Conservation (phyloP, 345 rosid genomes). For the Linum tenue region DNA sequence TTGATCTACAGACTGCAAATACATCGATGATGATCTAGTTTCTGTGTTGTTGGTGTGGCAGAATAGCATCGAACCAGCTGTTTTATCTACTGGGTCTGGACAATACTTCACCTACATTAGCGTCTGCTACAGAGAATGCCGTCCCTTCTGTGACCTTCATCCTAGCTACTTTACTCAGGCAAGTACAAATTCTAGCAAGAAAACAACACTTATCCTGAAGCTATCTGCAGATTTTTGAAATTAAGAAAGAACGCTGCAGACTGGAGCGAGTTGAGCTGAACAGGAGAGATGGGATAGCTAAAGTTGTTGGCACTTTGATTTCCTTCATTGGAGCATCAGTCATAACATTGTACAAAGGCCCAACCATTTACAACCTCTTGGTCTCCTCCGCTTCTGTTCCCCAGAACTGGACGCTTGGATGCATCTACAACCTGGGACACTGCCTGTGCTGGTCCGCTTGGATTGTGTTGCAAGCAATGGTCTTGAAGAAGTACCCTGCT, state of each 20-base stretch:
- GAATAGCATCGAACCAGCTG: slow-evolving; percentile 53
- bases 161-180: slow-evolving; percentile 52
- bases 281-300: slow-evolving; percentile 50
- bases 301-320: slow-evolving; percentile 48
- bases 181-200: neutral
- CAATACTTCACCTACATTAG: slow-evolving; percentile 58
- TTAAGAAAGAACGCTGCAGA: slow-evolving; percentile 20
- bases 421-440: slow-evolving; percentile 58
- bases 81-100: slow-evolving; percentile 58
- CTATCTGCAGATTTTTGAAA: neutral
- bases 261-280: slow-evolving; percentile 44
- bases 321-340: slow-evolving; percentile 51
- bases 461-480: slow-evolving; percentile 70
- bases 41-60: slow-evolving; percentile 12
- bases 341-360: slow-evolving; percentile 58
- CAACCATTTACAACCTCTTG: slow-evolving; percentile 30
- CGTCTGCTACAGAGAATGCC: slow-evolving; percentile 59
- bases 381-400: neutral
- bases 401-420: slow-evolving; percentile 54
- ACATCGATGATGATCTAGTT: neutral
- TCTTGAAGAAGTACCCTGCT: slow-evolving; percentile 76
- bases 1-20: neutral
- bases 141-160: slow-evolving; percentile 63
- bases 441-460: slow-evolving; percentile 86
- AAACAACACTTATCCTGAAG: neutral